Evolutionary conservation across 768 basidiomycete genomes (phyloP), one percentile per base, ranked within the genome.

Genomic region (Glaciozyma antarctica): DNA sequence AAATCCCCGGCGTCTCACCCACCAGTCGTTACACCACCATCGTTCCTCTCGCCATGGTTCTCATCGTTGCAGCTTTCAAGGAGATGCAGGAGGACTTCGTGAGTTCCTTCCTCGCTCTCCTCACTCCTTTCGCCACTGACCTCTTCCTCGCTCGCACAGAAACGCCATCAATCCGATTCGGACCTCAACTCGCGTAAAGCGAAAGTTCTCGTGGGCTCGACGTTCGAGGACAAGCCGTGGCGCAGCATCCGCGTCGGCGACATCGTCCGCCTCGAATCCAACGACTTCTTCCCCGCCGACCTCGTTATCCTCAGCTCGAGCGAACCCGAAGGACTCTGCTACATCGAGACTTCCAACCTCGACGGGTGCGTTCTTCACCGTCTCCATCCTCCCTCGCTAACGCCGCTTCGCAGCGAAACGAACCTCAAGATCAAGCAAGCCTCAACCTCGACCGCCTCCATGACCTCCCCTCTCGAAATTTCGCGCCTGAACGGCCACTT

Each of bases 351-450:
- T 0, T 88, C 89, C 10, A 99, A 99, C 76, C 81, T 99, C 32
- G 95, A 99, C 73, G 95, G 94, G 91, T 93, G 62, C 67, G 80
- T 72, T 15, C 10, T 26, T n/a, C 21, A 30, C 16, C 4, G 3
- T 38, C 30, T 52, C 12, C 7, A n/a, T 41, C 17, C 13, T 26
- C 0, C 44, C 6, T 28, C 49, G 19, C 57, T 60, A 64, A 44
- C 47, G 15, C 24, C 30, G 19, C 38, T 21, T 9, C 26, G 2
- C 60, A 91, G 91, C 30, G 95, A 98, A 79, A 99, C 95, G 6
- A 98, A 98, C 74, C 82, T 99, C 71, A 99, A 98, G 80, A 98
- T 99, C 78, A 99, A 99, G 75, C 92, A 99, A 77, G 89, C 89
- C 0, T 88, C 88, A 4, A 80, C 88, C 1, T 84, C 89, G 43